Conservation (phyloP, 192 early-diverging fungal species). For the Allomyces macrogynus region DNA sequence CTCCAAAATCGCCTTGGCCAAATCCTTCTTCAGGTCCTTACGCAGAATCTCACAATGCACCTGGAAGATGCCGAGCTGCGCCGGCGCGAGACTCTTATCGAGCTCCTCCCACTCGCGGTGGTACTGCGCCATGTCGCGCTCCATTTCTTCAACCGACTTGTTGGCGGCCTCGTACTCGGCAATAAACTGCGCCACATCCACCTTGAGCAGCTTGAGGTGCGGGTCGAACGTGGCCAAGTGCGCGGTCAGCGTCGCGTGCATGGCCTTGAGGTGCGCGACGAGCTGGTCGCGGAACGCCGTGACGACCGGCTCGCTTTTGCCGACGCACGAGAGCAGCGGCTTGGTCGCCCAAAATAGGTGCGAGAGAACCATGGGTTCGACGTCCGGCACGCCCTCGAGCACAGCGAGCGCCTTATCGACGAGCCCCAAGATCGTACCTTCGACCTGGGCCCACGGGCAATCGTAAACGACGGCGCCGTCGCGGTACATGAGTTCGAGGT, state of each 20-base stretch:
- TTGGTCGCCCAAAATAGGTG: slow-evolving; percentile 40
- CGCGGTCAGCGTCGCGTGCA: slow-evolving; percentile 81
- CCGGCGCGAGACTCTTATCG: slow-evolving; percentile 51
- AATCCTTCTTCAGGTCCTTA: slow-evolving; percentile 29
- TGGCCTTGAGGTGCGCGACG: slow-evolving; percentile 63
- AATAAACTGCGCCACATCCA: slow-evolving; percentile 58
- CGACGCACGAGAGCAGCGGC: slow-evolving; percentile 25
- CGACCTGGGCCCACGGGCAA: slow-evolving; percentile 19
- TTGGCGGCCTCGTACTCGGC: slow-evolving; percentile 86
- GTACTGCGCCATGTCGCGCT: slow-evolving; percentile 63
- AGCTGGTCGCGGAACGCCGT: slow-evolving; percentile 87
- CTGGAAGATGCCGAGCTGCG: slow-evolving; percentile 70
- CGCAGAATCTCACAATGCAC: slow-evolving; percentile 76
- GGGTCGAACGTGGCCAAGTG: slow-evolving; percentile 81
- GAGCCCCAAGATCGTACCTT: slow-evolving; percentile 17
- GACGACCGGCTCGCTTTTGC: slow-evolving; percentile 95
- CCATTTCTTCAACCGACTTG: slow-evolving; percentile 79
- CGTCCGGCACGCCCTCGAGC: slow-evolving; percentile 28
- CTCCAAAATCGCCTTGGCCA: slow-evolving; percentile 65
- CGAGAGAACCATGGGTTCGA: slow-evolving; percentile 34
- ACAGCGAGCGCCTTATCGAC: slow-evolving; percentile 32
- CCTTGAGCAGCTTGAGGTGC: slow-evolving; percentile 71
- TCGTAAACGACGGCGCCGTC: slow-evolving; percentile 27
- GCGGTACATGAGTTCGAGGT: slow-evolving; percentile 29
- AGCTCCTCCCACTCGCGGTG: slow-evolving; percentile 65